Conservation (phyloP, 176 grass and related monocot genomes). For the Triticum aestivum region IWGSC_CS_RefSeq_v2.1 NC_057814.1:7654477-7654976, state of each 20-base stretch:
- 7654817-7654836: not conserved
- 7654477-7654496: conserved; percentile 55
- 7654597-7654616: conserved; percentile 85
- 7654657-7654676: conserved; percentile 34
- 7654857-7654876: not conserved
- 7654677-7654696: conserved; percentile 94
- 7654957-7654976: too few species aligned
- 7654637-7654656: conserved; percentile 80
- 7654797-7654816: conserved; percentile 50
- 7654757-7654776: conserved; percentile 82
- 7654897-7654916: not conserved
- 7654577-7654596: conserved; percentile 67
- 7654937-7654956: not conserved
- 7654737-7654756: conserved; percentile 80
- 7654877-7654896: not conserved
- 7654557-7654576: conserved; percentile 23
- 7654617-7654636: conserved; percentile 12
- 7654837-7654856: not conserved
- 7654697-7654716: conserved; percentile 82
- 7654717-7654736: conserved; percentile 74
- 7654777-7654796: conserved; percentile 84
- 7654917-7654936: not conserved
- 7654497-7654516: conserved; percentile 74
- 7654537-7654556: conserved; percentile 73
- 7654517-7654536: conserved; percentile 90